Conservation (phyloP, 2,329 filamentous ascomycete species). For the Juglanconis sp. region DNA sequence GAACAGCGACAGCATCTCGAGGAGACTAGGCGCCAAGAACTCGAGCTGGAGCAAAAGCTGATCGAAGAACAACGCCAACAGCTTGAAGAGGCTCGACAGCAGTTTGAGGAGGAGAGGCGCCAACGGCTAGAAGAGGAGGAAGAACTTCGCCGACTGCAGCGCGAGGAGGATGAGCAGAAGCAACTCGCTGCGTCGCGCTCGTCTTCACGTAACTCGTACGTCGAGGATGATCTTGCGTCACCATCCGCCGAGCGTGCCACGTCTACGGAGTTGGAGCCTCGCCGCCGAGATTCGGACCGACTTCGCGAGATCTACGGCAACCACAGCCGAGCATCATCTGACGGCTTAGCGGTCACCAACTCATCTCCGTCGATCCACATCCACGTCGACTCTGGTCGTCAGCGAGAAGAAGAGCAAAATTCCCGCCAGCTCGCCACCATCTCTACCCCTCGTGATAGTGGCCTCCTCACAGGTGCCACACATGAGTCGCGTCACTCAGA, state of each 20-base stretch:
- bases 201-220: conserved; percentile 20
- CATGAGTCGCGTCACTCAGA: conserved; percentile 13
- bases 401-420: conserved; percentile 13
- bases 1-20: conserved; percentile 16
- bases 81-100: conserved; percentile 13
- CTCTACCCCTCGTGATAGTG: background rate
- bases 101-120: conserved; percentile 14
- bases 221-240: conserved; percentile 12
- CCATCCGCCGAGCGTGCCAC: conserved; percentile 1
- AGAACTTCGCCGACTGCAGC: conserved; percentile 15
- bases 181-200: conserved; percentile 16
- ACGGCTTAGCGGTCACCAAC: conserved; percentile 8
- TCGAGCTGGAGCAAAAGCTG: conserved; percentile 13
- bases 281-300: conserved; percentile 46
- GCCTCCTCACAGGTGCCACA: background rate
- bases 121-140: conserved; percentile 18
- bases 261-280: conserved; percentile 24
- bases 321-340: conserved; percentile 16
- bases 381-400: conserved; percentile 16
- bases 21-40: conserved; percentile 12
- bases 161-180: conserved; percentile 28
- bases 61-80: conserved; percentile 18
- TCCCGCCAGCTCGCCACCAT: conserved; percentile 14
- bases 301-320: conserved; percentile 53
- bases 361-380: conserved; percentile 15